Evolutionary conservation across 2,329 filamentous ascomycete genomes (phyloP), one percentile per base, ranked within the genome.

Genomic region (Hypoxylon sp.): DNA sequence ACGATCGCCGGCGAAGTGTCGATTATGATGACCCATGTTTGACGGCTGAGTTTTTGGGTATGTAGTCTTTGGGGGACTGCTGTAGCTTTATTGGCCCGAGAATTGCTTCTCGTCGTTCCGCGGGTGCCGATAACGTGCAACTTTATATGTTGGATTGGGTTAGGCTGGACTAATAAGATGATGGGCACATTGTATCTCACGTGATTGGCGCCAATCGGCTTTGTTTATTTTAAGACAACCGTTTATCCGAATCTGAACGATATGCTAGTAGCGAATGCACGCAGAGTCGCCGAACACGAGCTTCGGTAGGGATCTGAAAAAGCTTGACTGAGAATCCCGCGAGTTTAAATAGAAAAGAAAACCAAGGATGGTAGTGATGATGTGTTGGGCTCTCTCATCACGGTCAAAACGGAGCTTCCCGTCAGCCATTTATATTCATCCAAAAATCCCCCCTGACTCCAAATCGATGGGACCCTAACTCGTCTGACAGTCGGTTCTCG

Each of bases 21-120:
- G 37, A 41, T 41, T 41, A 11, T 41, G 37, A 41, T 41, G 37
- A n/a, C 37, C 37, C 37, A 41, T 41, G 37, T 41, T 41, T 19
- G n/a, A 6, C 11, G 13, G 7, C n/a, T 41, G 1, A 8, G n/a
- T 7, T 41, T 20, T 41, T 19, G 6, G 37, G 6, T n/a, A 26
- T 4, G 24, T 8, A 17, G n/a, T 2, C 20, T 10, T 41, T 6
- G 6, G 37, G 6, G n/a, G 3, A 41, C 37, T 10, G 13, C n/a
- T 13, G 17, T 20, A 11, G 11, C 20, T 41, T 41, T n/a, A 13
- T 20, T 7, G 37, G 20, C 17, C 6, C 17, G 37, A 41, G 37
- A 41, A 41, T 10, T 41, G 6, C 37, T 13, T 41, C n/a, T 41
- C 37, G 17, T n/a, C 3, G n/a, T 11, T 41, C 37, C 37, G 37